Base-by-base conservation (phyloP, 805 yeast species). In the Ascoidea asiatica region DNA sequence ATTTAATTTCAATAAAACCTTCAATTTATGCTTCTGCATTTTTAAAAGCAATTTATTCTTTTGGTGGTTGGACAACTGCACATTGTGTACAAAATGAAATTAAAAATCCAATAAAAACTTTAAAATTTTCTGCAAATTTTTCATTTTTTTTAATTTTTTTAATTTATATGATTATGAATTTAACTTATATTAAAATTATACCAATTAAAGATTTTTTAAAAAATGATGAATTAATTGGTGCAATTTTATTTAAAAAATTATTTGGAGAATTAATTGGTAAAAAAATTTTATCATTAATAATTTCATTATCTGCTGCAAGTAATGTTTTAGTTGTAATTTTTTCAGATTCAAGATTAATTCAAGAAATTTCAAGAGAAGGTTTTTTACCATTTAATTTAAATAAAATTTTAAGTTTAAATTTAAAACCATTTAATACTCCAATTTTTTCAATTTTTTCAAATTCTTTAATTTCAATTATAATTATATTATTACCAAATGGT, bases 311-410 rank as follows among this genome's bases (percentile, higher is more conserved):
- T 38, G 68, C 82, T 5, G 74, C 73, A 1, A 79, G 83, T 0
- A 78, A 78, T 53, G 72, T 78, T 3, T 68, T 77, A 55, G 82
- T 78, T 15, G 79, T 75, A 1, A 52, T 75, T n/a, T 78, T 77
- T 54, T 66, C 77, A 5, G 63, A 73, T 8, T 73, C 81, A 0
- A 63, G 85, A 53, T 70, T 74, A 60, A 74, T 73, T 50, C 85
- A 78, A 54, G 83, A 78, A 56, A 71, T 73, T 5, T 75, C 79
- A 49, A 62, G 80, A 45, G 82, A 77, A 51, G 83, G 83, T 0
- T 74, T 66, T 47, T 53, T 77, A 15, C 85, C 85, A 6, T 73
- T 64, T 46, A 11, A 11, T 29, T 8, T 8, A 29, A 67, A 79
- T 4, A 54, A 52, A 17, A 50, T 61, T 22, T 60, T 77, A 67